phyloP scores from a whole-genome alignment of 257 asterid genomes.

The Rauvolfia tetraphylla region DNA sequence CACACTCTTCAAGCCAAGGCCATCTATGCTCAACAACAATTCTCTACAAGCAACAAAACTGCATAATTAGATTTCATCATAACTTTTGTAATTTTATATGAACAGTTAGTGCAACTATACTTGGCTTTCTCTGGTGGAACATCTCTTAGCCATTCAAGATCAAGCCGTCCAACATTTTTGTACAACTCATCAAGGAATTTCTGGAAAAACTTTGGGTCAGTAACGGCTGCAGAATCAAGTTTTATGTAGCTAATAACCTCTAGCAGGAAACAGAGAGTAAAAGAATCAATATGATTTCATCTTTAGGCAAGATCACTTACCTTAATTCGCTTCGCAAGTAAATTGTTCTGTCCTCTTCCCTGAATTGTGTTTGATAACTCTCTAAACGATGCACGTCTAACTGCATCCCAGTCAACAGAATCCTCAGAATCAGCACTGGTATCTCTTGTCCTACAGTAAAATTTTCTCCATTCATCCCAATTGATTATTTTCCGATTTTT shows the following conservation, averaged over 20 bases:
- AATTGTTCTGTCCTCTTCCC: constrained; percentile 42
- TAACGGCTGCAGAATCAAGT: no score
- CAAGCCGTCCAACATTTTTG: constrained; percentile 44
- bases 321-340: constrained; percentile 52
- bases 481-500: constrained; percentile 17
- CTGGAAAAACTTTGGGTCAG: constrained; percentile 24
- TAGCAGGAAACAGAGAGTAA: neutral
- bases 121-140: constrained; percentile 47
- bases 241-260: no score
- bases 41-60: constrained; percentile 29
- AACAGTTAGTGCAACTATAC: constrained; percentile 21
- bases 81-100: no score
- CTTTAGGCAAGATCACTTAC: constrained; percentile 19
- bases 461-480: constrained; percentile 48
- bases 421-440: constrained; percentile 22
- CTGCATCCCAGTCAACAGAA: constrained; percentile 57
- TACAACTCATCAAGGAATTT: constrained; percentile 39
- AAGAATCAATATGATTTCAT: neutral
- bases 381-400: constrained; percentile 32
- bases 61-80: no score
- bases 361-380: constrained; percentile 32
- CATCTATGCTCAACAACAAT: constrained; percentile 48
- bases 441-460: constrained; percentile 13
- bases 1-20: constrained; percentile 63
- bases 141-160: constrained; percentile 70